These are phyloP conservation scores for Fusarium oxysporum DNA, from an alignment of 2,329 filamentous ascomycete genomes.

Conservation along the genomic window DNA sequence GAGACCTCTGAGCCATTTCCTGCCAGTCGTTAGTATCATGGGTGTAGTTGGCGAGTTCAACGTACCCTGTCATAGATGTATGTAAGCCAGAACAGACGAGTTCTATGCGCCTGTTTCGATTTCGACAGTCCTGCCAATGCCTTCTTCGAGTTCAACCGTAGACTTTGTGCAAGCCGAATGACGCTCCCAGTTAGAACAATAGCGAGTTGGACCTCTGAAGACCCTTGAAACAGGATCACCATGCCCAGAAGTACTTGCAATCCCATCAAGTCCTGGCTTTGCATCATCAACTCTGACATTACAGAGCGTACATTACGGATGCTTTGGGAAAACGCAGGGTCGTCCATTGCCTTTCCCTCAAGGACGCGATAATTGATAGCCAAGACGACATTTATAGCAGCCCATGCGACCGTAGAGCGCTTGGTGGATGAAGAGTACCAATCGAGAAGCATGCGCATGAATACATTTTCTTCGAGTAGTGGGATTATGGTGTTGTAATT, in stretches of 20 bases:
- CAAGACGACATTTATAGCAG: conserved; percentile 52
- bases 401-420: conserved; percentile 44
- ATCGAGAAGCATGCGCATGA: conserved; percentile 50
- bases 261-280: conserved; percentile 47
- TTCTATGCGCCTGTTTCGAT: conserved; percentile 39
- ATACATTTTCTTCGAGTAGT: conserved; percentile 49
- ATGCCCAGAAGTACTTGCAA: conserved; percentile 52
- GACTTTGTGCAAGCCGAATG: conserved; percentile 48
- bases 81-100: conserved; percentile 52
- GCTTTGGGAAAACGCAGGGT: conserved; percentile 40
- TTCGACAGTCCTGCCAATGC: not conserved
- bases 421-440: conserved; percentile 45
- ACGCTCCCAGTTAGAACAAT: conserved; percentile 50
- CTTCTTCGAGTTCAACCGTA: conserved; percentile 47
- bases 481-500: conserved; percentile 43
- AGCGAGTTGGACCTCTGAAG: conserved; percentile 47
- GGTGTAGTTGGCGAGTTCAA: not conserved
- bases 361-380: conserved; percentile 47
- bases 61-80: conserved; percentile 50
- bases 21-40: conserved; percentile 7
- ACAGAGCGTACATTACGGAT: conserved; percentile 49
- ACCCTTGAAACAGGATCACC: conserved; percentile 49
- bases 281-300: conserved; percentile 49
- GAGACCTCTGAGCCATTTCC: conserved; percentile 51
- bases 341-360: conserved; percentile 32